Conservation (phyloP, 2,329 filamentous ascomycete genomes). For the Thelonectria rubi region DNA sequence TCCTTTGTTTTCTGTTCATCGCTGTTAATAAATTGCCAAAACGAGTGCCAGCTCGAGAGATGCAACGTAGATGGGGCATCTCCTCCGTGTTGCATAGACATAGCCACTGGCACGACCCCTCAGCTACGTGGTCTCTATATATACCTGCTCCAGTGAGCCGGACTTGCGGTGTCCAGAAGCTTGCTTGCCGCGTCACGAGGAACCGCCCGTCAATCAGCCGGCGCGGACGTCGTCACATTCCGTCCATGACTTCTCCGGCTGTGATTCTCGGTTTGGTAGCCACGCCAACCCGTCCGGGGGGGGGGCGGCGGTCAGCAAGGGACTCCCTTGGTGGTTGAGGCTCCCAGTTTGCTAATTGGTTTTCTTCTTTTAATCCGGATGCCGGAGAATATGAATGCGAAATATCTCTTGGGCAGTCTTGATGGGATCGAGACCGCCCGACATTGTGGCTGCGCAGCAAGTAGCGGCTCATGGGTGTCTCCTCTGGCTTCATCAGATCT, state of each 20-base stretch:
- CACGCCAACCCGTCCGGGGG: conserved; percentile 6
- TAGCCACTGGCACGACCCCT: not conserved
- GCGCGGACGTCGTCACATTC: conserved; percentile 16
- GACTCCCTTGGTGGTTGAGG: not conserved
- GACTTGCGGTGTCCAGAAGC: conserved; percentile 11
- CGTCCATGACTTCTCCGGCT: conserved; percentile 4
- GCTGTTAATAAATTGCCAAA: too few species aligned
- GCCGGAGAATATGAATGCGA: not conserved
- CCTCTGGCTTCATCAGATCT: too few species aligned
- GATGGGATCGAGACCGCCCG: too few species aligned
- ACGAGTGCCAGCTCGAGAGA: not conserved
- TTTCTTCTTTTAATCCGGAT: not conserved
- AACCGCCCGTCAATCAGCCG: conserved; percentile 10
- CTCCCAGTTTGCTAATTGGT: not conserved
- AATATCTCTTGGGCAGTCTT: too few species aligned
- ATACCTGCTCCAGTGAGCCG: not conserved
- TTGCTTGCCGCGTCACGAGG: conserved; percentile 19
- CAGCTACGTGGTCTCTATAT: conserved; percentile 18
- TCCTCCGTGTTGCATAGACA: not conserved
- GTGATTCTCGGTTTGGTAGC: conserved; percentile 3
- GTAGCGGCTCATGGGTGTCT: too few species aligned
- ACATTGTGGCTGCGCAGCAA: too few species aligned
- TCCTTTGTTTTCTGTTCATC: not conserved
- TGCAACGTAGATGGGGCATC: conserved; percentile 1
- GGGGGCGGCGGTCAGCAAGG: conserved; percentile 12